Base-by-base conservation (phyloP, 1,284 basidiomycete species). In the Psilocybe mexicana region DNA sequence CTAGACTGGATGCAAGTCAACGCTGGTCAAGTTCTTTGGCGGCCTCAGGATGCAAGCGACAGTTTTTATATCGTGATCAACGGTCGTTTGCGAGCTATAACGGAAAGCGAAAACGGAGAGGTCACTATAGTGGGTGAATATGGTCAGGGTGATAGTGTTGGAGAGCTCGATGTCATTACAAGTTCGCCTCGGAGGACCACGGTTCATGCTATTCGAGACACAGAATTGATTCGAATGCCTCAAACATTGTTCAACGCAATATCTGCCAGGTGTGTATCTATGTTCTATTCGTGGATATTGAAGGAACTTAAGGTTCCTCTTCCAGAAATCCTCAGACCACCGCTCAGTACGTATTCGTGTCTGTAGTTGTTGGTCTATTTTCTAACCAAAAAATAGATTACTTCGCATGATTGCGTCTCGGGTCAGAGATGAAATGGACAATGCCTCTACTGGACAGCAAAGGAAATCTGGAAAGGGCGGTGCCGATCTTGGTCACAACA, bases 1-100 rank as follows among this genome's bases (percentile, higher is more conserved):
- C 80, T 99, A 59, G 96, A 99, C 70, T 99, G 96, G 96, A 92
- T 96, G 83, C 96, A 98, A 72, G 93, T 97, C 3, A 88, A 90
- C 63, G 95, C 95, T 0, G 94, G 97, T 0, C 94, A 94, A 70
- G 88, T 95, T 42, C 80, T 97, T 52, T 98, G 95, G 87, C 84
- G 96, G 26, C 91, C 96, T 44, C 88, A 93, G 35, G 97, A 98
- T 65, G 79, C 76, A 26, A 93, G 90, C 69, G 93, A 97, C 67
- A 96, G 94, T 68, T 98, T 99, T 74, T 99, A 97, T 73, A 97
- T 99, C 55, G 94, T 99, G 64, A 96, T 99, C 74, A 98, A 98
- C 68, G 96, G 96, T 42, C 94, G 96, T 63, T 76, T 99, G 18
- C 87, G 96, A 60, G 91, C 94, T 1, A 88, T 91, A 60, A 81